Base-by-base conservation (phyloP, 2,329 filamentous ascomycete species). In the Pestalotiopsis sp. region DNA sequence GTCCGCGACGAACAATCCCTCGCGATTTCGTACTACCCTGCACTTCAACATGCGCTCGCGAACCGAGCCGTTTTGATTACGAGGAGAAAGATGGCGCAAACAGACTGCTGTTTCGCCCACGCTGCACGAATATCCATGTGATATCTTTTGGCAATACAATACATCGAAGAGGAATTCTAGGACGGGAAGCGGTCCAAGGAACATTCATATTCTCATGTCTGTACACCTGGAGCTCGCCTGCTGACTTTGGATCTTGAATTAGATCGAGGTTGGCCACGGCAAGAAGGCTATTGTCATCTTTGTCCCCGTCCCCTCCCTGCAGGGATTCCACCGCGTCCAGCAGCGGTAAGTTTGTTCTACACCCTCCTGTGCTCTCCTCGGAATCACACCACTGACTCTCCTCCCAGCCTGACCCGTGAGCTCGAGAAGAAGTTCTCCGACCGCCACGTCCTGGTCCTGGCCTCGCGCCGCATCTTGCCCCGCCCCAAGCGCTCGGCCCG, bases 401-500 rank as follows among this genome's bases (percentile, higher is more conserved):
- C 58, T 14, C 62, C 57, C 73, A 98, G 95, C 83, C 92, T 99
- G 83, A 99, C 96, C 86, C 96, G 96, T 87, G 96, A 99, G 91
- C 95, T 99, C 83, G 96, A 99, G 93, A 99, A 99, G 94, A 99
- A 99, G 90, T 99, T 99, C 94, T 98, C 96, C 75, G 96, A 99
- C 91, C 96, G 96, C 87, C 96, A 99, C 87, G 96, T 99, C 85
- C 90, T 99, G 85, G 94, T 99, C 91, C 92, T 99, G 80, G 96
- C 96, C 79, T 97, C 95, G 82, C 96, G 96, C 90, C 96, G 96
- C 86, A 99, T 99, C 81, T 91, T 99, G 73, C 95, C 96, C 84
- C 94, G 95, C 85, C 96, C 96, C 85, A 98, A 98, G 93, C 95
- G 95, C 84, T 97, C 94, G 84, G 94, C 92, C 89, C 95, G 94